A percentile compares a stretch with the other conserved stretches of the same genome.
Evolutionary conservation across 1,284 basidiomycete species (phyloP).

Genomic region (Ustilago trichophora): DNA sequence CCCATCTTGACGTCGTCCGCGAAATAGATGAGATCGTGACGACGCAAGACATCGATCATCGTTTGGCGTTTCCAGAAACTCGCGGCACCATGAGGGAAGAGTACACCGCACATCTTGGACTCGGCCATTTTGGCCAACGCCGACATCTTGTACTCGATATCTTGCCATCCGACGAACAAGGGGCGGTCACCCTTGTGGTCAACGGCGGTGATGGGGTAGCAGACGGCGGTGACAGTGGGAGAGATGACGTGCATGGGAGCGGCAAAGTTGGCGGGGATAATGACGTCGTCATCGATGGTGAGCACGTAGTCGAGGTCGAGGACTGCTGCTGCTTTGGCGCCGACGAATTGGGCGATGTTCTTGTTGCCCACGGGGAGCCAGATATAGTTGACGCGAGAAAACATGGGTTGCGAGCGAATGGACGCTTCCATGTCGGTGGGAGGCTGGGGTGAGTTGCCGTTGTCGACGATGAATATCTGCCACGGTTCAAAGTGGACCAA

Average conservation of each 20-base stretch:
- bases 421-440: conserved; percentile 16
- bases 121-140: conserved; percentile 38
- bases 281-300: conserved; percentile 44
- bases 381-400: conserved; percentile 37
- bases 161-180: conserved; percentile 41
- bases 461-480: conserved; percentile 44
- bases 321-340: conserved; percentile 21
- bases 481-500: conserved; percentile 36
- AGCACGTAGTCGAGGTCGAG: conserved; percentile 33
- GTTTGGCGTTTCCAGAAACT: conserved; percentile 33
- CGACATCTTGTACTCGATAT: conserved; percentile 45
- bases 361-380: conserved; percentile 41
- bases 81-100: conserved; percentile 37
- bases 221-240: conserved; percentile 24
- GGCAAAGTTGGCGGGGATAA: conserved; percentile 36
- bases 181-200: conserved; percentile 38
- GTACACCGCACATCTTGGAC: conserved; percentile 26
- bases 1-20: conserved; percentile 46
- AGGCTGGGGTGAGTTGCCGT: conserved; percentile 24
- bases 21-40: conserved; percentile 36
- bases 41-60: conserved; percentile 22
- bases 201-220: conserved; percentile 39
- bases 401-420: conserved; percentile 30
- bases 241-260: conserved; percentile 36
- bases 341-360: conserved; percentile 41